phyloP scores from a whole-genome alignment of 2,329 filamentous ascomycete genomes.

The Coniochaeta sp. region DNA sequence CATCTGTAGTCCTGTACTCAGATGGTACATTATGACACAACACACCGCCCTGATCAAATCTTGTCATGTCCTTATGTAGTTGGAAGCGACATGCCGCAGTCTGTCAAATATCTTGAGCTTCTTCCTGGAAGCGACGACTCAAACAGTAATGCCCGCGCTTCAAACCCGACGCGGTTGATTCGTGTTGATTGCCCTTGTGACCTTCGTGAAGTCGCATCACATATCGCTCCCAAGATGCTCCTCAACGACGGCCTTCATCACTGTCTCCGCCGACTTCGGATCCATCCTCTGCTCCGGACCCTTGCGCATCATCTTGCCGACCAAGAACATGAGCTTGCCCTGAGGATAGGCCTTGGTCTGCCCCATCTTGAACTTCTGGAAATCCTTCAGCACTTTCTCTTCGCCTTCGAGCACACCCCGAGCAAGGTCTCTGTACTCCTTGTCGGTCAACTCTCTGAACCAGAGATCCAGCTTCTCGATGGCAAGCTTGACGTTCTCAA shows the following conservation, averaged over 20 bases:
- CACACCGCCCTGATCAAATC: not conserved
- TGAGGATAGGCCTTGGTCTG: slow-evolving; percentile 34
- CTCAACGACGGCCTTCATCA: slow-evolving; percentile 29
- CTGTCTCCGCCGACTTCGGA: slow-evolving; percentile 39
- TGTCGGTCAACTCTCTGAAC: slow-evolving; percentile 41
- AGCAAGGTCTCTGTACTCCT: slow-evolving; percentile 42
- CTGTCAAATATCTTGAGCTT: not conserved
- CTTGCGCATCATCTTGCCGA: slow-evolving; percentile 49
- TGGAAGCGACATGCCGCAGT: not conserved
- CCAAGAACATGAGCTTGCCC: slow-evolving; percentile 53
- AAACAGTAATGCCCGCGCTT: not conserved
- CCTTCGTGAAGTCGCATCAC: not conserved
- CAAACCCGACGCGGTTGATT: not conserved
- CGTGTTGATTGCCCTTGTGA: not conserved
- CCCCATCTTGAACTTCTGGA: slow-evolving; percentile 27
- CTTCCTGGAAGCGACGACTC: not conserved
- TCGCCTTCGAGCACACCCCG: slow-evolving; percentile 35
- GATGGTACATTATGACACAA: not conserved
- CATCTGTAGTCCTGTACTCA: not conserved
- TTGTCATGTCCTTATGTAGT: not conserved
- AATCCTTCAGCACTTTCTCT: slow-evolving; percentile 37
- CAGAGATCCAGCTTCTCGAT: slow-evolving; percentile 42
- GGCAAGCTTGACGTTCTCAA: slow-evolving; percentile 28
- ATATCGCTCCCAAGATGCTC: not conserved
- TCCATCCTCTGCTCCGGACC: slow-evolving; percentile 48